Evolutionary conservation across 2,329 filamentous ascomycete genomes (phyloP).

Genomic region (Claviceps monticola): DNA sequence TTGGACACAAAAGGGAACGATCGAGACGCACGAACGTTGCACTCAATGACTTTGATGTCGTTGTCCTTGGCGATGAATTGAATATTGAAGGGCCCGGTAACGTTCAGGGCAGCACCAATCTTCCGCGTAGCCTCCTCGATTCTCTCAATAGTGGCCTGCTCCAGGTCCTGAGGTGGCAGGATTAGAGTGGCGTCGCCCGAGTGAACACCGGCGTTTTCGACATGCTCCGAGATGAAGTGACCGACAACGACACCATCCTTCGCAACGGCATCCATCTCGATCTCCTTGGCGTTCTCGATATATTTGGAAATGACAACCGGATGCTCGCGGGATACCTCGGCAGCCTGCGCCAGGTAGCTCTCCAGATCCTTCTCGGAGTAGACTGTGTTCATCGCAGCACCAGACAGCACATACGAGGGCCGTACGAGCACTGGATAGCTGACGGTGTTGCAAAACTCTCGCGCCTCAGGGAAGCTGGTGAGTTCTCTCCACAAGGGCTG

Average conservation of each 20-base stretch:
- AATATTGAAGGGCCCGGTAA: slow-evolving; percentile 96
- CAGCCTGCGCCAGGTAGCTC: slow-evolving; percentile 78
- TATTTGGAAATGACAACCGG: slow-evolving; percentile 99
- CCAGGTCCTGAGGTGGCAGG: slow-evolving; percentile 83
- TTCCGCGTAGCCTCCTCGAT: slow-evolving; percentile 93
- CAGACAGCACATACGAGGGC: slow-evolving; percentile 91
- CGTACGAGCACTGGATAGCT: slow-evolving; percentile 89
- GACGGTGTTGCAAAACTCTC: slow-evolving; percentile 74
- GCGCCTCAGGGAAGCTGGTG: slow-evolving; percentile 85
- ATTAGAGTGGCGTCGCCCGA: slow-evolving; percentile 96
- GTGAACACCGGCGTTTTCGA: slow-evolving; percentile 96
- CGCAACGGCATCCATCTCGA: slow-evolving; percentile 98
- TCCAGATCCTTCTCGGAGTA: slow-evolving; percentile 91
- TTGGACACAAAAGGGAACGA: slow-evolving; percentile 98
- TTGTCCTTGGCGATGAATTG: slow-evolving; percentile 99
- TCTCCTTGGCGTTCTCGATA: slow-evolving; percentile 98
- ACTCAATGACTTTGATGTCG: slow-evolving; percentile 99
- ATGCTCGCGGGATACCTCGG: slow-evolving; percentile 85
- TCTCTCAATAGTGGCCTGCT: slow-evolving; percentile 72
- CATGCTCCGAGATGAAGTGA: slow-evolving; percentile 96
- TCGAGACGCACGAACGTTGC: slow-evolving; percentile 89
- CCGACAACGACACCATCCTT: slow-evolving; percentile 79
- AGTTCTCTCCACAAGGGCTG: slow-evolving; percentile 97
- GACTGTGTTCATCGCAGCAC: slow-evolving; percentile 97
- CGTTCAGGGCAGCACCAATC: slow-evolving; percentile 85